Evolutionary conservation across 2,329 filamentous ascomycete genomes (phyloP).

Genomic region (Colletotrichum sidae): DNA sequence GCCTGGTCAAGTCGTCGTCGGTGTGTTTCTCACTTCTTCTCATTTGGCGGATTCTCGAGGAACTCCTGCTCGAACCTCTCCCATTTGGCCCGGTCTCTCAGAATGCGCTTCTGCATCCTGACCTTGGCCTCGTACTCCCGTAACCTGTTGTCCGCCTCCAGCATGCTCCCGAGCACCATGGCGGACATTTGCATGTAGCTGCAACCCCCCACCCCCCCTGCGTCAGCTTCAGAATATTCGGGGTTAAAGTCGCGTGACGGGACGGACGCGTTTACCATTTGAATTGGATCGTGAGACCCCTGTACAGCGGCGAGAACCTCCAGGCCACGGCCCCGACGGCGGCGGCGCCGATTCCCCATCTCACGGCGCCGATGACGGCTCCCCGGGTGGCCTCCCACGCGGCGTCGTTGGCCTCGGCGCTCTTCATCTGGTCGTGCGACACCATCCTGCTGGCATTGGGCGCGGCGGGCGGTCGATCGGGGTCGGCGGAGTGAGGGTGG

Average conservation of each 20-base stretch:
- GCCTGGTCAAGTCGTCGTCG: neutral
- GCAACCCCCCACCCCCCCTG: neutral
- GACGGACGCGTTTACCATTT: constrained; percentile 70
- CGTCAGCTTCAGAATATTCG: constrained; percentile 5
- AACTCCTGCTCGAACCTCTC: constrained; percentile 73
- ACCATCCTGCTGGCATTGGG: constrained; percentile 50
- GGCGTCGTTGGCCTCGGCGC: constrained; percentile 75
- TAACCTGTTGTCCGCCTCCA: constrained; percentile 79
- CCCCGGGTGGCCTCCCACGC: constrained; percentile 79
- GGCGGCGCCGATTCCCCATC: constrained; percentile 77
- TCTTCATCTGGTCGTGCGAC: constrained; percentile 68
- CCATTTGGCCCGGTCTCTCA: constrained; percentile 76
- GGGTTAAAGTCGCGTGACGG: neutral
- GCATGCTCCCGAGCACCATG: constrained; percentile 83
- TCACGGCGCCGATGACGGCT: constrained; percentile 73
- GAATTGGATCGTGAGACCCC: constrained; percentile 79
- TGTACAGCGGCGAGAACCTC: constrained; percentile 76
- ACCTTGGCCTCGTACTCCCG: constrained; percentile 75
- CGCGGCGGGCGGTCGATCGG: neutral
- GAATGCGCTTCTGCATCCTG: constrained; percentile 72
- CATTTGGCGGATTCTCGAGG: constrained; percentile 54
- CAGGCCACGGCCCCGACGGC: constrained; percentile 72
- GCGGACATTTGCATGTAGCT: constrained; percentile 88
- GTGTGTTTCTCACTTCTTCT: constrained; percentile 37
- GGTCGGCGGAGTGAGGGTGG: constrained; percentile 16